Conservation (phyloP, 441 rosid species). For the Omphalea diandra region DNA sequence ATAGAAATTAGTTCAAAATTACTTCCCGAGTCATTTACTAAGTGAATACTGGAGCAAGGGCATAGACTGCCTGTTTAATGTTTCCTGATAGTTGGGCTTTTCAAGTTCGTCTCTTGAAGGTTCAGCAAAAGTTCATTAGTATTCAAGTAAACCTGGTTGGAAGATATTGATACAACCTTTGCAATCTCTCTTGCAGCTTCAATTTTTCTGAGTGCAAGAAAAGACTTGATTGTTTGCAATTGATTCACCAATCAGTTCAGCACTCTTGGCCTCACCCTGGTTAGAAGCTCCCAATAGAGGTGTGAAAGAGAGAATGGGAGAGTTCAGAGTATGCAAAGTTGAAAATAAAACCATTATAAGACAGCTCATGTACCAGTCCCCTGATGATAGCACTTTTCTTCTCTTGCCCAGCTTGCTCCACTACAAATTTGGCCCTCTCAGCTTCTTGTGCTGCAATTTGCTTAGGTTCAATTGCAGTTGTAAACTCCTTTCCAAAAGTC, state of each 20-base stretch:
- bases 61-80: too few relatives aligned
- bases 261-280: slow-evolving; percentile 91
- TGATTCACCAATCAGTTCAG: slow-evolving; percentile 83
- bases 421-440: slow-evolving; percentile 77
- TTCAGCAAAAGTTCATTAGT: slow-evolving; percentile 65
- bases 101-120: slow-evolving; percentile 43
- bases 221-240: slow-evolving; percentile 82
- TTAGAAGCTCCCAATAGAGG: neutral
- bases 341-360: neutral
- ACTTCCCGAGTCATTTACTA: too few relatives aligned
- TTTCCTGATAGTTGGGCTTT: neutral
- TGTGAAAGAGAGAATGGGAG: neutral
- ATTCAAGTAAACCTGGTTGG: slow-evolving; percentile 69
- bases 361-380: slow-evolving; percentile 55
- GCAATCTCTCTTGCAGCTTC: slow-evolving; percentile 91
- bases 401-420: slow-evolving; percentile 87
- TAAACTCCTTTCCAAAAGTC: slow-evolving; percentile 81
- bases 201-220: slow-evolving; percentile 73
- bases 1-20: too few relatives aligned
- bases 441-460: slow-evolving; percentile 94
- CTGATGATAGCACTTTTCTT: slow-evolving; percentile 81
- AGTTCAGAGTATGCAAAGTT: neutral
- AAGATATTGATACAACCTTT: slow-evolving; percentile 55
- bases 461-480: slow-evolving; percentile 83
- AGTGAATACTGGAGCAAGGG: too few relatives aligned